phyloP scores from a whole-genome alignment of 2,329 filamentous ascomycete species.

The Pestalotiopsis sp. region DNA sequence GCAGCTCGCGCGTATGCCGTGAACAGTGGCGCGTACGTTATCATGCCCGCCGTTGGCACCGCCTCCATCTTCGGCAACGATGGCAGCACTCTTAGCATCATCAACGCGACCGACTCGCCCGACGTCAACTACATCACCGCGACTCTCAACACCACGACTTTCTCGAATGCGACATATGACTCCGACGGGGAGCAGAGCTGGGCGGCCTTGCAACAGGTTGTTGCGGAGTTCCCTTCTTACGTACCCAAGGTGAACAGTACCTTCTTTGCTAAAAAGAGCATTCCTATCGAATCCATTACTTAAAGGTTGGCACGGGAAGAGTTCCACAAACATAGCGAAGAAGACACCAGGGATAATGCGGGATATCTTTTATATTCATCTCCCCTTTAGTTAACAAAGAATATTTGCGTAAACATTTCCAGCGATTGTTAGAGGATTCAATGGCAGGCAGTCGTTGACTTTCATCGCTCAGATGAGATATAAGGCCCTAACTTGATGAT shows the following conservation, averaged over 20 bases:
- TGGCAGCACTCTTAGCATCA: background rate
- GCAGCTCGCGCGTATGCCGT: background rate
- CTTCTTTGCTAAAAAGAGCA: background rate
- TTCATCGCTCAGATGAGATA: too few relatives aligned
- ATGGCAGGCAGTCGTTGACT: too few relatives aligned
- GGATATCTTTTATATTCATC: too few relatives aligned
- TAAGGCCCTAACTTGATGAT: too few relatives aligned
- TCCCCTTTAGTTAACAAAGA: too few relatives aligned
- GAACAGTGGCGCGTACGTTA: background rate
- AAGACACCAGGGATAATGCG: too few relatives aligned
- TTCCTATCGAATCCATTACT: background rate
- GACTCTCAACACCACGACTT: background rate
- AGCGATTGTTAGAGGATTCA: too few relatives aligned
- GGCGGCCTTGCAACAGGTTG: background rate
- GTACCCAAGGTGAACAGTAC: background rate
- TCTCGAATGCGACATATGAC: background rate
- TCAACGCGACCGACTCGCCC: conserved; percentile 2
- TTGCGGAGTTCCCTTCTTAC: background rate
- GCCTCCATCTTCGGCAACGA: background rate
- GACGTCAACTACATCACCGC: background rate
- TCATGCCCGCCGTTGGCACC: background rate
- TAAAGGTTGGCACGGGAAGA: background rate
- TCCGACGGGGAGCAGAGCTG: background rate
- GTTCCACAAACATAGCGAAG: too few relatives aligned
- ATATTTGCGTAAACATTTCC: too few relatives aligned